A percentile compares a stretch with the other conserved stretches of the same genome.
Evolutionary conservation across 2,329 filamentous ascomycete species (phyloP).

Genomic region (Geoglossum cookeanum): DNA sequence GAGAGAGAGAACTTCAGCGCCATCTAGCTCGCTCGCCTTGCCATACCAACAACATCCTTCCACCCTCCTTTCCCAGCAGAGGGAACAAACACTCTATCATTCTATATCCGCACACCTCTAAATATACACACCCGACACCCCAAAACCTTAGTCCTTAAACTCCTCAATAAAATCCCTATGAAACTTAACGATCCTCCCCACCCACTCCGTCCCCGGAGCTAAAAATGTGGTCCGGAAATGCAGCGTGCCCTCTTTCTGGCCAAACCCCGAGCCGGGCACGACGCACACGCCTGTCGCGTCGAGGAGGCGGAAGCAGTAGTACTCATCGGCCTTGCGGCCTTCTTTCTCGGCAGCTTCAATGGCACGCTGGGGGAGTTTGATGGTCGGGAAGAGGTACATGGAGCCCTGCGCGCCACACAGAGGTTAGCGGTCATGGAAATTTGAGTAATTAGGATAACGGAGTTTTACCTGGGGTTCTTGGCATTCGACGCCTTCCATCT

Average conservation of each 20-base stretch:
- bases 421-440: conserved; percentile 19
- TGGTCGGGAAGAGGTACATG: conserved; percentile 98
- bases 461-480: conserved; percentile 42
- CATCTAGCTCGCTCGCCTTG: too few species aligned
- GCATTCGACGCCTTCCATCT: conserved; percentile 94
- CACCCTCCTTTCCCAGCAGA: too few species aligned
- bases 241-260: conserved; percentile 74
- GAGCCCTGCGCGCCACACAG: conserved; percentile 35
- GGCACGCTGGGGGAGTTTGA: conserved; percentile 59
- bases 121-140: neutral
- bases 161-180: conserved; percentile 81
- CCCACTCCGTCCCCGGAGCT: conserved; percentile 90
- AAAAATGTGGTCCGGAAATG: conserved; percentile 97
- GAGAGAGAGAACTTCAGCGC: too few species aligned
- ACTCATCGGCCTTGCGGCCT: conserved; percentile 66
- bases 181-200: conserved; percentile 70
- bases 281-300: conserved; percentile 91
- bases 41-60: too few species aligned
- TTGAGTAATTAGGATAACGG: conserved; percentile 21
- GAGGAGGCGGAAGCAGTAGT: conserved; percentile 79
- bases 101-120: neutral
- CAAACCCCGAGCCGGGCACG: conserved; percentile 81
- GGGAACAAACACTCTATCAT: neutral
- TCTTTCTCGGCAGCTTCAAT: conserved; percentile 54
- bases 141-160: conserved; percentile 27